Conservation (phyloP, 305 asterid genomes). For the Plantago coronopus region DNA sequence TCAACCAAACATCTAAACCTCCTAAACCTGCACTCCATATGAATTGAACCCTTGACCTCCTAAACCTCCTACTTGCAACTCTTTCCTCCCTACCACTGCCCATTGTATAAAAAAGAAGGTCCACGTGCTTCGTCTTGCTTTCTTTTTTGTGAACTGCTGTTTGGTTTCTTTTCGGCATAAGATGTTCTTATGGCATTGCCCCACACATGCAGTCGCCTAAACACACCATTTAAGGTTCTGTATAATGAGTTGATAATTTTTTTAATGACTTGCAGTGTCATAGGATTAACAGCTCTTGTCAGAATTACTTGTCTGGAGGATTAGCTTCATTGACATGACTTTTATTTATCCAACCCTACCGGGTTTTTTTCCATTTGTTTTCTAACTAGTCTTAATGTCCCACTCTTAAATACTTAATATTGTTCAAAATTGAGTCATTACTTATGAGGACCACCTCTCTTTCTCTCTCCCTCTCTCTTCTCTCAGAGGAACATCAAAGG, state of each 20-base stretch:
- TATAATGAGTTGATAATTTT: background rate
- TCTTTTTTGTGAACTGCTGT: too few relatives aligned
- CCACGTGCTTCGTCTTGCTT: too few relatives aligned
- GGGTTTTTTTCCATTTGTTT: background rate
- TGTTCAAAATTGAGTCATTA: constrained; percentile 8
- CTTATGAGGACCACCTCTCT: constrained; percentile 6
- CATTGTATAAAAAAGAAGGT: too few relatives aligned
- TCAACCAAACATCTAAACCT: too few relatives aligned
- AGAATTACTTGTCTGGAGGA: background rate
- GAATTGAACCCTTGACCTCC: too few relatives aligned
- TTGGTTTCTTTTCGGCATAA: too few relatives aligned
- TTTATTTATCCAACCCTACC: background rate
- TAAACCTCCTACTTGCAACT: too few relatives aligned
- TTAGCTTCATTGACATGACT: background rate
- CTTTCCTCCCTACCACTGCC: too few relatives aligned
- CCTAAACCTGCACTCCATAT: too few relatives aligned
- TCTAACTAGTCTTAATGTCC: background rate
- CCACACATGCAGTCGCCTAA: background rate
- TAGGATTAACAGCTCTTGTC: background rate
- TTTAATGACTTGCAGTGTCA: background rate
- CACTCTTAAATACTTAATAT: background rate
- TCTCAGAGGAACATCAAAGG: constrained; percentile 81
- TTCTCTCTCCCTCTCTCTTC: background rate
- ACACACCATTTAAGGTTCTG: background rate
- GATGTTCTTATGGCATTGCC: background rate